Percentiles rank a stretch among this genome's conserved stretches.
Evolutionary conservation across 805 yeast species (phyloP).

Genomic region (Jamesozyma piceae): DNA sequence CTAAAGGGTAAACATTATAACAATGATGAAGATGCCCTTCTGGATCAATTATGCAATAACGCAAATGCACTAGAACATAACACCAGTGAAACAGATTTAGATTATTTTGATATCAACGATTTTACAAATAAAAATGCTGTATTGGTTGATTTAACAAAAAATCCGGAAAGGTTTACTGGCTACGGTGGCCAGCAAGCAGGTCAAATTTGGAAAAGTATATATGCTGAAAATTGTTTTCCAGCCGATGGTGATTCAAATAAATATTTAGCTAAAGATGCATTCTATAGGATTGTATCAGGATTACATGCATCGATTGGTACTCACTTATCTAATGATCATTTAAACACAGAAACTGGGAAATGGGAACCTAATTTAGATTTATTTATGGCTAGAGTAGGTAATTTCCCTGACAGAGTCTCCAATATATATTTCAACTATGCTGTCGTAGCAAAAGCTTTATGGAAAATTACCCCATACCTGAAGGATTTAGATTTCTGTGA

Average conservation of each 20-base stretch:
- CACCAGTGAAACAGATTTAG: slow-evolving; percentile 36
- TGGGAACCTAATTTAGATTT: slow-evolving; percentile 78
- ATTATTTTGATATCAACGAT: slow-evolving; percentile 60
- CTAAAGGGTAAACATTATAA: background rate
- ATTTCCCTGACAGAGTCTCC: slow-evolving; percentile 77
- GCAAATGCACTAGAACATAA: slow-evolving; percentile 7
- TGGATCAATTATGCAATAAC: slow-evolving; percentile 32
- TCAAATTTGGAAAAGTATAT: slow-evolving; percentile 88
- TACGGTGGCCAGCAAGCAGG: slow-evolving; percentile 88
- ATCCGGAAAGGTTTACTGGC: slow-evolving; percentile 95
- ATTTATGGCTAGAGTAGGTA: slow-evolving; percentile 85
- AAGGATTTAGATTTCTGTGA: slow-evolving; percentile 43
- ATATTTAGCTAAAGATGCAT: slow-evolving; percentile 81
- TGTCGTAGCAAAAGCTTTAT: slow-evolving; percentile 68
- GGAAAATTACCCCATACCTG: slow-evolving; percentile 50
- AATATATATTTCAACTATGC: slow-evolving; percentile 91
- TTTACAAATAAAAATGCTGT: slow-evolving; percentile 59
- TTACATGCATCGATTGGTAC: slow-evolving; percentile 94
- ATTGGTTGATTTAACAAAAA: slow-evolving; percentile 73
- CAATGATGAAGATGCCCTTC: slow-evolving; percentile 28
- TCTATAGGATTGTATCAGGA: slow-evolving; percentile 80
- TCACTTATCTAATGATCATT: slow-evolving; percentile 78
- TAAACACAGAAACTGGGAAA: slow-evolving; percentile 58
- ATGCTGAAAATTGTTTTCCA: slow-evolving; percentile 83
- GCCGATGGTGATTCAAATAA: slow-evolving; percentile 33